Base-by-base conservation (phyloP, 2,329 filamentous ascomycete species). In the Onygenales sp. region DNA sequence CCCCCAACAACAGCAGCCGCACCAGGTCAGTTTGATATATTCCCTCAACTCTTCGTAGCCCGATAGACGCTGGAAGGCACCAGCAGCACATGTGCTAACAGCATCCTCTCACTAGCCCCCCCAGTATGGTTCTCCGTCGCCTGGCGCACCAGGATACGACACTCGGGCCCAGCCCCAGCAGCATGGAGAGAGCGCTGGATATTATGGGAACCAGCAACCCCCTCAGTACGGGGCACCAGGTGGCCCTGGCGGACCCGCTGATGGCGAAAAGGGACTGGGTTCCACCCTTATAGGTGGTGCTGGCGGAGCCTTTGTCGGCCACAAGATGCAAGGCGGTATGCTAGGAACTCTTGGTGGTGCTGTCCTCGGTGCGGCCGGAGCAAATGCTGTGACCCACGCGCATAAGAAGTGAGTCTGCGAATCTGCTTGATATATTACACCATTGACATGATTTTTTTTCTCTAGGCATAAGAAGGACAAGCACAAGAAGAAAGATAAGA, bases 201-300 rank as follows among this genome's bases (percentile, higher is more conserved):
- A 69, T 54, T 70, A 70, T 46, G 61, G 60, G 7, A 53, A 53
- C 31, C 42, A 56, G 7, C 33, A 46, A 40, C 49, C 47, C 4
- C 57, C 57, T 8, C 2, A 44, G 58, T 17, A 57, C 58, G 34
- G 55, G 59, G 14, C 58, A 27, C 33, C 54, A 58, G 14, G 37
- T 8, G 44, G 53, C 43, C 54, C 39, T 8, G 52, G 56, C 21
- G 54, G 51, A 14, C 60, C 59, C 1, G 56, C 61, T 33, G 62
- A 67, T 48, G 66, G 64, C 7, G 67, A 69, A 21, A 69, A 63
- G 43, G 65, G 67, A 14, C 56, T 72, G 9, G 68, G 66, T 2
- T 64, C 69, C 9, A 67, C 68, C 2, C 54, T 71, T 8, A 48
- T 70, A 33, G 71, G 71, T 27, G 68, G 63, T 39, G 67, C 67